Percentiles rank a stretch among this genome's conserved stretches.
phyloP scores from a whole-genome alignment of 1,284 basidiomycete species.

The Apiotrichum akiyoshidainum region DNA sequence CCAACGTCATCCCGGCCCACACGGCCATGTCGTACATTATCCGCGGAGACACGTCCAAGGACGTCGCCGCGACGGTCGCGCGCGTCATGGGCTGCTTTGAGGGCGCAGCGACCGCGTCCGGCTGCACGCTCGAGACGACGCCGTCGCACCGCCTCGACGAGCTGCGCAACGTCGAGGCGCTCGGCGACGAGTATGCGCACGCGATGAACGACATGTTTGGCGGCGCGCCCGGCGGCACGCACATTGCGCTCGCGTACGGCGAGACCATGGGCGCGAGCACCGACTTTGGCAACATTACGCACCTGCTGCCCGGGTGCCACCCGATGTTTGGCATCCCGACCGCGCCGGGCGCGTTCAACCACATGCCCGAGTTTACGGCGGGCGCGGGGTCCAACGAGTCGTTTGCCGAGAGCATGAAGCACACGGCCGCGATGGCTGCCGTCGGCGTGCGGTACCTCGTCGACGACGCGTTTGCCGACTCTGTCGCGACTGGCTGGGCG shows the following conservation, averaged over 20 bases:
- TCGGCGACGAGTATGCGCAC: slow-evolving; percentile 12
- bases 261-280: slow-evolving; percentile 7
- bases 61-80: slow-evolving; percentile 56
- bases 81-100: slow-evolving; percentile 66
- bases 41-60: slow-evolving; percentile 62
- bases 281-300: slow-evolving; percentile 36
- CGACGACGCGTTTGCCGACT: slow-evolving; percentile 39
- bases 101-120: slow-evolving; percentile 66
- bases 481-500: no score
- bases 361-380: slow-evolving; percentile 24
- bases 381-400: slow-evolving; percentile 16
- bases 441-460: slow-evolving; percentile 33
- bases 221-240: slow-evolving; percentile 59
- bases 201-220: slow-evolving; percentile 12
- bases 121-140: slow-evolving; percentile 60
- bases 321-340: slow-evolving; percentile 20
- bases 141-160: slow-evolving; percentile 56
- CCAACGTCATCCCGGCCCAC: slow-evolving; percentile 67
- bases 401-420: slow-evolving; percentile 35
- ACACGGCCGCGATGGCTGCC: slow-evolving; percentile 37
- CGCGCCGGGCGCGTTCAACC: slow-evolving; percentile 8
- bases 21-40: slow-evolving; percentile 65
- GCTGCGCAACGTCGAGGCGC: slow-evolving; percentile 46
- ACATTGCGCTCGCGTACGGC: slow-evolving; percentile 64
- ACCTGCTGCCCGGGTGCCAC: slow-evolving; percentile 58